Conservation (phyloP, 768 basidiomycete genomes). For the Xerocomellus chrysenteron region DNA sequence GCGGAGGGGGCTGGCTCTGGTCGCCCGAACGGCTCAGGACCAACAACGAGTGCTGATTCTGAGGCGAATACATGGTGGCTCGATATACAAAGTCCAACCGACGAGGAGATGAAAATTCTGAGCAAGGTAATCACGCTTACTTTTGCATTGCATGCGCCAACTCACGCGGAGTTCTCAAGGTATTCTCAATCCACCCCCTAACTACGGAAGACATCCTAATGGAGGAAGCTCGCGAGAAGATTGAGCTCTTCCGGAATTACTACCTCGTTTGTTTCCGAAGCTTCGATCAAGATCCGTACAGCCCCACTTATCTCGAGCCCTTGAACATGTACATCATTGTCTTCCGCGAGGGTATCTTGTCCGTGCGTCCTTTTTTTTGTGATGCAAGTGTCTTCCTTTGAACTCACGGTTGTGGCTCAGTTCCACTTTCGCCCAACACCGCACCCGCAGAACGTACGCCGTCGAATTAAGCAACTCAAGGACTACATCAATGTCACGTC, state of each 20-base stretch:
- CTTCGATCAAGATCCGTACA: conserved; percentile 98
- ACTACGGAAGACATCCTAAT: conserved; percentile 99
- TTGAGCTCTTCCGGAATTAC: conserved; percentile 97
- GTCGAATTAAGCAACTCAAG: conserved; percentile 97
- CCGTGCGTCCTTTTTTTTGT: conserved; percentile 50
- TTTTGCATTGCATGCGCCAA: background rate
- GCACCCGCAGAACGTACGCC: conserved; percentile 95
- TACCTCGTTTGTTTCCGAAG: conserved; percentile 99
- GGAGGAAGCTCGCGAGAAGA: conserved; percentile 99
- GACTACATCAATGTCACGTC: conserved; percentile 99
- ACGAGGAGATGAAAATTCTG: conserved; percentile 97
- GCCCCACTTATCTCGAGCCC: conserved; percentile 95
- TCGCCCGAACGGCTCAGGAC: conserved; percentile 25
- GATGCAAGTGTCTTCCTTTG: background rate
- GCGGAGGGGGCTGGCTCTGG: conserved; percentile 21
- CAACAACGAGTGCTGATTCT: conserved; percentile 35
- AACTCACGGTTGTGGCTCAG: conserved; percentile 37
- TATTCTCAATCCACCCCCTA: conserved; percentile 94
- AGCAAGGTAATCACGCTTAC: conserved; percentile 62
- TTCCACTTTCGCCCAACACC: conserved; percentile 98
- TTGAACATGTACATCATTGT: conserved; percentile 99
- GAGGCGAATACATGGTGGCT: conserved; percentile 96
- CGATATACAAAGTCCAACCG: conserved; percentile 89
- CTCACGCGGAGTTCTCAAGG: conserved; percentile 45
- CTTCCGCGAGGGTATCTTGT: conserved; percentile 93